These are phyloP conservation scores for Turnera subulata DNA, from an alignment of 345 rosid species.

Conservation along the genomic window DNA sequence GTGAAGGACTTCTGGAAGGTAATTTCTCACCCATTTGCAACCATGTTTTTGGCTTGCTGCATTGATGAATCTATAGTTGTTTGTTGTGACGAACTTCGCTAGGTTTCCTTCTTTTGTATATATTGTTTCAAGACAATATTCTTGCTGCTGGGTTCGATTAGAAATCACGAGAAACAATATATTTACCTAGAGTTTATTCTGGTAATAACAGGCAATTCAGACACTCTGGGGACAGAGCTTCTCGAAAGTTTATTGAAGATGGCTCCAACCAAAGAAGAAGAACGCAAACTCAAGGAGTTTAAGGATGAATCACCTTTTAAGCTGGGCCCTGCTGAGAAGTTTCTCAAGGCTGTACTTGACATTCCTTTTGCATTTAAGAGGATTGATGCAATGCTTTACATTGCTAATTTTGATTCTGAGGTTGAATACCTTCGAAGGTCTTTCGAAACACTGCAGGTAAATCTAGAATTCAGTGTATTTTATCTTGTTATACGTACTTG, in stretches of 20 bases:
- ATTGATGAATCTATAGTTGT: no score
- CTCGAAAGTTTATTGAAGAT: conserved; percentile 87
- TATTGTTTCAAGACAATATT: no score
- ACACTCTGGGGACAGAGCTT: conserved; percentile 83
- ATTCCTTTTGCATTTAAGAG: conserved; percentile 90
- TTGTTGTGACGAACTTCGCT: no score
- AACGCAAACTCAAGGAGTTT: conserved; percentile 66
- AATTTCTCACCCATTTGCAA: neutral
- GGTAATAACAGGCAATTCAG: conserved; percentile 61
- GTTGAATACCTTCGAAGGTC: conserved; percentile 72
- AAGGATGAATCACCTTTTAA: conserved; percentile 71
- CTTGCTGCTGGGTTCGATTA: no score
- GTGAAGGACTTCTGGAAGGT: conserved; percentile 93
- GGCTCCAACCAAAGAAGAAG: conserved; percentile 95
- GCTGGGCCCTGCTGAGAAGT: conserved; percentile 91
- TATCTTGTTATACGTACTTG: neutral
- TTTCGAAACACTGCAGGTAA: conserved; percentile 76
- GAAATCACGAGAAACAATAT: neutral
- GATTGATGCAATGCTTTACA: conserved; percentile 84
- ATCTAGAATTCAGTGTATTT: neutral
- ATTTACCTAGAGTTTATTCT: no score
- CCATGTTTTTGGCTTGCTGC: neutral
- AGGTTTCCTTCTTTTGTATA: no score
- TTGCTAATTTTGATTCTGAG: conserved; percentile 85
- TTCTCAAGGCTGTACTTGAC: conserved; percentile 72